Evolutionary conservation across 2,329 filamentous ascomycete genomes (phyloP), one percentile per base, ranked within the genome.

Genomic region (Fusarium napiforme): DNA sequence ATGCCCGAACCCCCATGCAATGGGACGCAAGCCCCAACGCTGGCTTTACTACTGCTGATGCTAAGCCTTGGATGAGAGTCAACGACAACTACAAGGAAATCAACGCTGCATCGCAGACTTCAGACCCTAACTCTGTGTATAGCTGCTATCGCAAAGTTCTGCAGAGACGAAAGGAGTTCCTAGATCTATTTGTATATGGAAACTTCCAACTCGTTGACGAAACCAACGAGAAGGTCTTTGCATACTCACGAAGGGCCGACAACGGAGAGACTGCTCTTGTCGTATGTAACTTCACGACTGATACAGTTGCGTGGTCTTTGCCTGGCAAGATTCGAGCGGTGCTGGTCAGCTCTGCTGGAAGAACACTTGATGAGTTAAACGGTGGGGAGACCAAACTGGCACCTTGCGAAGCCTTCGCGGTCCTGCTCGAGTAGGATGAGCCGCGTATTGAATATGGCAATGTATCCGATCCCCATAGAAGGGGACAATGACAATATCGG

Each of bases 1-100:
- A 95, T 79, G 90, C 89, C 12, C 86, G 93, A 50, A 90, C 91
- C 1, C 92, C 92, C 0, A 91, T 95, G 81, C 92, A 93, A 78
- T 95, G 93, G 92, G 85, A 90, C 69, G 77, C 81, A n/a, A 83
- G 81, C 3, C 77, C 82, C 0, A 87, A 93, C 67, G 91, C 85
- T 0, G 92, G 93, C 16, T 95, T 94, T 82, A 90, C 91, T 1
- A 83, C 83, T 19, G 60, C 69, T 4, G 82, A 81, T 14, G 79
- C 78, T 8, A 85, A 84, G 60, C 91, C 92, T 5, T 95, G 93
- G 93, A 94, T 94, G 88, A 86, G 87, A 19, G 87, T 90, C 43
- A 91, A 93, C 78, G 88, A 91, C 63, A 87, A 90, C 77, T 91
- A 90, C 78, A 78, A 78, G 4, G 79, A 83, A n/a, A 84, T 92